phyloP scores from a whole-genome alignment of 2,329 filamentous ascomycete genomes.

The Pseudogymnoascus pannorum region DNA sequence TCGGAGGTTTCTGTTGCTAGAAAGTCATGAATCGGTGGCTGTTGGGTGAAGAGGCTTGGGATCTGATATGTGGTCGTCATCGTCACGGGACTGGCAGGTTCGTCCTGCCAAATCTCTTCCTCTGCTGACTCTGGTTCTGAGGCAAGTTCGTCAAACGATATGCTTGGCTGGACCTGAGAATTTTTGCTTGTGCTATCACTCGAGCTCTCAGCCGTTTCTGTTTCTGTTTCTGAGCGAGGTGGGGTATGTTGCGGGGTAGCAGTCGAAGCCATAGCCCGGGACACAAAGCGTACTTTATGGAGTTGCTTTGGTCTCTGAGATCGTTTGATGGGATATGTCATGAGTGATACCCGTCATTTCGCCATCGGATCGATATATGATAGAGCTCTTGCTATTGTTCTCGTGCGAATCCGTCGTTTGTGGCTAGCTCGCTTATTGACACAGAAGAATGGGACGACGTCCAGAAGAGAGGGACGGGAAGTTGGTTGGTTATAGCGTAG shows the following conservation, averaged over 20 bases:
- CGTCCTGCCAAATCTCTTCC: constrained; percentile 8
- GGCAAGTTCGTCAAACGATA: background rate
- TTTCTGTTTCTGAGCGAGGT: background rate
- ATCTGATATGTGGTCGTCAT: constrained; percentile 25
- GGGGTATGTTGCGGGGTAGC: background rate
- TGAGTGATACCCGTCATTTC: constrained; percentile 19
- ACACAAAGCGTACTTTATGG: constrained; percentile 25
- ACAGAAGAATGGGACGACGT: background rate
- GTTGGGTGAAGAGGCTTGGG: constrained; percentile 49
- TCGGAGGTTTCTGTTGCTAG: constrained; percentile 61
- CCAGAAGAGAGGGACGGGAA: background rate
- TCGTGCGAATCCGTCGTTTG: background rate
- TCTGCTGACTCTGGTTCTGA: constrained; percentile 1
- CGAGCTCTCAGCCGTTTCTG: background rate
- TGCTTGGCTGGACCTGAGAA: background rate
- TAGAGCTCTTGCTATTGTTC: constrained; percentile 12
- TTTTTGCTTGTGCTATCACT: background rate
- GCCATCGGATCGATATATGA: constrained; percentile 5
- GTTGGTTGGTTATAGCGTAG: constrained; percentile 1
- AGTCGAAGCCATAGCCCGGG: constrained; percentile 17
- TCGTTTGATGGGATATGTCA: constrained; percentile 28
- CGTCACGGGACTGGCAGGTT: constrained; percentile 4
- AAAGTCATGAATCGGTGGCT: constrained; percentile 57
- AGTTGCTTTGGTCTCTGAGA: constrained; percentile 19
- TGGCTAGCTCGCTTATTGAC: background rate